Conservation (phyloP, 2,329 filamentous ascomycete species). For the Fusarium neocosmosporiellum region DNA sequence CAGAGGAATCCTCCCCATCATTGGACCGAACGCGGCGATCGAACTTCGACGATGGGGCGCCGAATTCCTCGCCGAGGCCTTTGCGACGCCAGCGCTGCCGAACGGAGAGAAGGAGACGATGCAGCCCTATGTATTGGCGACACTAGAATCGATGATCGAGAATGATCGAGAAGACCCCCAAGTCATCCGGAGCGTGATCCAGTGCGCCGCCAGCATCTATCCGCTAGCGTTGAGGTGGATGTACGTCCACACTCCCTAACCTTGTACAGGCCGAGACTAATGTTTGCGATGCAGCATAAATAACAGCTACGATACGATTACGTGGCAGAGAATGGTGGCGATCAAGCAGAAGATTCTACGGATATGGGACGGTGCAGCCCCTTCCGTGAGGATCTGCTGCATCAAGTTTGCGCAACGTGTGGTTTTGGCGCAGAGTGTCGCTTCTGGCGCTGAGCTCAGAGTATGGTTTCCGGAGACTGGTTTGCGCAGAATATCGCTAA, state of each 20-base stretch:
- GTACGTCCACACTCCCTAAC: constrained; percentile 70
- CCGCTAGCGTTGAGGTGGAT: constrained; percentile 92
- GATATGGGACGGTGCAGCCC: constrained; percentile 84
- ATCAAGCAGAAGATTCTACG: constrained; percentile 91
- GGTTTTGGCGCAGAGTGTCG: constrained; percentile 90
- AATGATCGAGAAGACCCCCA: constrained; percentile 79
- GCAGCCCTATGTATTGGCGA: constrained; percentile 81
- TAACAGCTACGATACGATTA: constrained; percentile 81
- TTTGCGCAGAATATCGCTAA: constrained; percentile 19
- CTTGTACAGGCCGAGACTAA: constrained; percentile 39
- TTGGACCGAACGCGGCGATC: constrained; percentile 77
- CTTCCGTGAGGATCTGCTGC: constrained; percentile 89
- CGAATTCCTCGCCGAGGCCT: constrained; percentile 95
- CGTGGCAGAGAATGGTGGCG: constrained; percentile 88
- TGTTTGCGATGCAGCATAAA: constrained; percentile 73
- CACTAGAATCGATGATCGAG: constrained; percentile 76
- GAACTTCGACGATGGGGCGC: constrained; percentile 95
- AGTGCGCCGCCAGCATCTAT: constrained; percentile 92
- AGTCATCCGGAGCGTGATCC: constrained; percentile 87
- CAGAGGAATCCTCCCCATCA: constrained; percentile 91
- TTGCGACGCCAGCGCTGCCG: constrained; percentile 87
- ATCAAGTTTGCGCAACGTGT: constrained; percentile 97
- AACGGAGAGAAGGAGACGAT: constrained; percentile 83
- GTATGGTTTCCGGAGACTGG: constrained; percentile 58
- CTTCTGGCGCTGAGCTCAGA: constrained; percentile 81